These are phyloP conservation scores for Chloranthus sessilifolius DNA, from an alignment of 164 flowering plant genomes.

Conservation along the genomic window DNA sequence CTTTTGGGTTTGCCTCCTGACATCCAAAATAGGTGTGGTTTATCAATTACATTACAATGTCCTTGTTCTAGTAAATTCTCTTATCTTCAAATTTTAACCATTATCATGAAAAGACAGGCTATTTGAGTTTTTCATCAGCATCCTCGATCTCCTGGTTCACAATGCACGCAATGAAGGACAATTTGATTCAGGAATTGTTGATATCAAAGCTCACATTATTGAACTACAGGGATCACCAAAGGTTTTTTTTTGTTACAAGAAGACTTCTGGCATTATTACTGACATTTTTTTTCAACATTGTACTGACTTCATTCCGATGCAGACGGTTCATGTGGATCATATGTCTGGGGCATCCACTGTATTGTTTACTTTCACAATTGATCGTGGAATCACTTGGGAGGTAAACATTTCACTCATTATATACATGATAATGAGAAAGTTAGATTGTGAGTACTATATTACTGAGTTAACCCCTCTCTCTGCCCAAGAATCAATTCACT, in stretches of 20 bases:
- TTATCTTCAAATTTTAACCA: conserved; percentile 6
- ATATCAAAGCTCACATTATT: conserved; percentile 71
- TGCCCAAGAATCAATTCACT: no score
- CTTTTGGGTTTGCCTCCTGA: conserved; percentile 92
- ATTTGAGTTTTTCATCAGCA: conserved; percentile 81
- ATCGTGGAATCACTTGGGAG: conserved; percentile 95
- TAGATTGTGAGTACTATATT: no score
- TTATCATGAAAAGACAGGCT: conserved; percentile 46
- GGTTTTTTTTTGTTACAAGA: conserved; percentile 31
- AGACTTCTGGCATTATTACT: conserved; percentile 1
- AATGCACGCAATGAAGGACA: conserved; percentile 91
- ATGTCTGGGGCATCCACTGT: conserved; percentile 90
- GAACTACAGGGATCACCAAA: conserved; percentile 73
- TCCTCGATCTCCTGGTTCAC: conserved; percentile 75
- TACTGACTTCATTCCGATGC: conserved; percentile 27
- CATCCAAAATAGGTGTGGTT: conserved; percentile 74
- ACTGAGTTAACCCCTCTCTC: no score
- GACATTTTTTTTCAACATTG: not conserved
- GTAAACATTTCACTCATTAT: conserved; percentile 35
- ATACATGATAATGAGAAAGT: no score
- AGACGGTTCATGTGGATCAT: conserved; percentile 88
- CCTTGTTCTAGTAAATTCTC: not conserved
- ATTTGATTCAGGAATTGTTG: conserved; percentile 93
- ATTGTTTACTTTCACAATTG: conserved; percentile 76
- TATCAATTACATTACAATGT: conserved; percentile 1